Percentiles rank a stretch among this genome's conserved stretches.
Evolutionary conservation across 768 basidiomycete genomes (phyloP).

Genomic region (Wakefieldia striispora): DNA sequence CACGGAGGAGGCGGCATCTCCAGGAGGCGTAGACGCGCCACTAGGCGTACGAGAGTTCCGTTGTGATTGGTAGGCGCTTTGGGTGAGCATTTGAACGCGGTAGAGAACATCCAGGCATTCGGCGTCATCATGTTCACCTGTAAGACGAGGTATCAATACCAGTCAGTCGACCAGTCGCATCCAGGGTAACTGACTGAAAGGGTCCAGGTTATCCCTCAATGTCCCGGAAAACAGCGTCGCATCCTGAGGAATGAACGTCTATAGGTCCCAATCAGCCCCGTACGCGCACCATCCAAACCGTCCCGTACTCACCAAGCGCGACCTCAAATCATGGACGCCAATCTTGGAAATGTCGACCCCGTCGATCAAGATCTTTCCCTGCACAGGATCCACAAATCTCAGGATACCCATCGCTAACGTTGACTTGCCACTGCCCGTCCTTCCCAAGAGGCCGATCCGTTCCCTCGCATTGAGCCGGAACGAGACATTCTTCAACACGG

Average conservation of each 20-base stretch:
- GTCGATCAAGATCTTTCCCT: conserved; percentile 77
- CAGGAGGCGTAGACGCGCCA: conserved; percentile 41
- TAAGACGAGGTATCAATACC: background rate
- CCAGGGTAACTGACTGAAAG: conserved; percentile 45
- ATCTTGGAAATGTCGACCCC: conserved; percentile 87
- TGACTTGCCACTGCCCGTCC: conserved; percentile 81
- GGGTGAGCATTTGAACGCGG: conserved; percentile 74
- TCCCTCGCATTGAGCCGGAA: conserved; percentile 72
- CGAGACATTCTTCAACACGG: conserved; percentile 73
- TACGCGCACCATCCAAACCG: background rate
- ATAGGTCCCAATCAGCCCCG: background rate
- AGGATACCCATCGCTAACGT: conserved; percentile 85
- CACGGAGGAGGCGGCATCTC: conserved; percentile 39
- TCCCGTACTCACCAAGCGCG: conserved; percentile 52
- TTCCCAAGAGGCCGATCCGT: conserved; percentile 75
- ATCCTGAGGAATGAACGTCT: conserved; percentile 81
- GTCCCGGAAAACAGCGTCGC: conserved; percentile 81
- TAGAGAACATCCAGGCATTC: conserved; percentile 79
- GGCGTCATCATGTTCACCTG: conserved; percentile 73
- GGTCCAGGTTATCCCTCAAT: conserved; percentile 71
- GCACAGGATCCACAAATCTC: conserved; percentile 77
- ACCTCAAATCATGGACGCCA: conserved; percentile 80
- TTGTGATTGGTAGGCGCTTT: conserved; percentile 47
- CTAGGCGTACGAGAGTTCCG: conserved; percentile 50
- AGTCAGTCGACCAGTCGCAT: background rate